Evolutionary conservation across 2,329 filamentous ascomycete species (phyloP), one percentile per base, ranked within the genome.

Genomic region (Venturia nashicola): DNA sequence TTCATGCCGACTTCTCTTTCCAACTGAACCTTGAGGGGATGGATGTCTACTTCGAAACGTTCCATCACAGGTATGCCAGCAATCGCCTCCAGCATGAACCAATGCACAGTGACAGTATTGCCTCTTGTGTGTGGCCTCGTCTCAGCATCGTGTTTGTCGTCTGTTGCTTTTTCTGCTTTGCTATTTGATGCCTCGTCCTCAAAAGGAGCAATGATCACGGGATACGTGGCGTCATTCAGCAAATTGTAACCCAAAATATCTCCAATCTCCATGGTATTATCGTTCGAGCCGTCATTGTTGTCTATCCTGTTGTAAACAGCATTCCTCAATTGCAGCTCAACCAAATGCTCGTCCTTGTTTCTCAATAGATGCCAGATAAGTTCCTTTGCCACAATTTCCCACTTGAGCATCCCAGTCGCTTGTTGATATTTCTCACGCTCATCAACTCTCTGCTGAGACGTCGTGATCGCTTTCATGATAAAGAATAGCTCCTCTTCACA

Each of bases 381-480:
- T 72, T 99, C 93, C 51, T 88, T 87, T 2, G 91, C 91, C n/a
- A 90, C 89, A 65, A 99, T 91, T 72, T 91, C 94, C 89, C 93
- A 97, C 69, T 90, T 87, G 63, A 99, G 76, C 48, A 97, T 79
- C 6, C 91, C 91, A 65, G 85, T 92, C 64, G 86, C 88, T 67
- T 91, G 84, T 7, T 86, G 84, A 61, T 85, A 63, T 12, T 27
- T 32, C 20, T 63, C 80, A 59, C 83, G 83, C 66, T 96, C 91
- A 61, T 88, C 86, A 67, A 86, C 86, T 72, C 92, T 94, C 65
- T 91, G 83, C 75, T 99, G 94, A 5, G 93, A 95, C 2, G 91
- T 95, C 1, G 94, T 99, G 72, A 99, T 99, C 46, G 94, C 95
- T 71, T 99, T 97, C 94, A 99, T 97, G 80, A 99, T 89, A 77